These are phyloP conservation scores for Steccherinum ochraceum DNA, from an alignment of 768 basidiomycete genomes.

Conservation along the genomic window DNA sequence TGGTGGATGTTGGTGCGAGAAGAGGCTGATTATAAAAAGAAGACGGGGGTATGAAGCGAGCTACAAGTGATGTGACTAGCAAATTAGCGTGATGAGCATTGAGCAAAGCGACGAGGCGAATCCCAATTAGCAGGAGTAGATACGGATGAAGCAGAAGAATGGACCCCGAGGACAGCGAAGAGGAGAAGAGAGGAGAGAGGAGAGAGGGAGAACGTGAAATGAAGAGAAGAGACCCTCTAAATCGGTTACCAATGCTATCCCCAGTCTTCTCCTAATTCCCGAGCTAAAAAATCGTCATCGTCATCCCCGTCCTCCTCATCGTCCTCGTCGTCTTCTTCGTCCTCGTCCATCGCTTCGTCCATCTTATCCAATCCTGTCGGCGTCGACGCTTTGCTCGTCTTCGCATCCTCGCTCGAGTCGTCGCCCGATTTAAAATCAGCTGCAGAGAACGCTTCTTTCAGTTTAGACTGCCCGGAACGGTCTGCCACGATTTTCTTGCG, in stretches of 20 bases:
- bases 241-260: conserved; percentile 38
- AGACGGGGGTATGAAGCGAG: neutral
- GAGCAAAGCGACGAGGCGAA: neutral
- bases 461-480: conserved; percentile 55
- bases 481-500: conserved; percentile 70
- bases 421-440: conserved; percentile 7
- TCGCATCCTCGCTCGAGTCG: conserved; percentile 13
- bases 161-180: neutral
- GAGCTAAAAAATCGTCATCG: conserved; percentile 78
- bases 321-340: conserved; percentile 13
- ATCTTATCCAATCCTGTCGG: conserved; percentile 6
- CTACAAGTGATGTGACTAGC: neutral
- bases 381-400: conserved; percentile 3
- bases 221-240: neutral
- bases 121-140: neutral
- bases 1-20: too few species aligned
- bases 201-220: neutral
- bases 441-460: conserved; percentile 53
- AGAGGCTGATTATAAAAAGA: neutral
- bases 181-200: neutral
- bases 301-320: conserved; percentile 32
- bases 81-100: too few species aligned
- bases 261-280: conserved; percentile 72
- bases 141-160: neutral
- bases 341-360: conserved; percentile 11